Base-by-base conservation (phyloP, 148 eudicot genomes). In the Cornus suecica region DNA sequence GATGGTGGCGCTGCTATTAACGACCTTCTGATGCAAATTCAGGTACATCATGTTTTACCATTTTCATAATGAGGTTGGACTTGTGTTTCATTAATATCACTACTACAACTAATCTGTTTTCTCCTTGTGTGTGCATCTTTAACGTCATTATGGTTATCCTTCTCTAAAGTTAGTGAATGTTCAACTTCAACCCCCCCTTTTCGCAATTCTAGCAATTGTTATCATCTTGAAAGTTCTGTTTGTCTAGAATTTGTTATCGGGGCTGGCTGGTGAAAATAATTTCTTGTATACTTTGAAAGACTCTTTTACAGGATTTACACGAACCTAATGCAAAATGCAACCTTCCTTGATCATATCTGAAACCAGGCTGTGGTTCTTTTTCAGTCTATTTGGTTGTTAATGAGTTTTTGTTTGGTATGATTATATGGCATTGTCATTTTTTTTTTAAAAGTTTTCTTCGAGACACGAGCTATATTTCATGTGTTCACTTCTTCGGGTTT, bases 1-100 rank as follows among this genome's bases (percentile, higher is more conserved):
- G 99, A 96, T 82, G 98, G 99, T 58, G 99, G 99, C 68, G 99
- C 98, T 76, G 85, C 99, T 14, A 89, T 85, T 45, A 93, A 96
- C 87, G 90, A 87, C 78, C 93, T 93, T 58, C 70, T 96, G 78
- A 87, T 96, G 97, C 99, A 96, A 78, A 87, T 90, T 86, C 99
- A 93, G 97, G 98, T 96, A 54, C 51, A 58, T 58, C 24, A 2
- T 18, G 22, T 1, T 58, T 4, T 58, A 1, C 25, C 7, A 48
- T 11, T 48, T 37, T 37, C 42, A 13, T 48, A 48, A 48, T 14
- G 5, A 48, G 2, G 1, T 20, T 22, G 20, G 42, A 18, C 20
- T 58, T 22, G 24, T 58, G 8, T 58, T 8, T 58, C 20, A 22
- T 58, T 20, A 22, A 5, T 18, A 58, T 6, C 25, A 2, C 62